A percentile compares a stretch with the other conserved stretches of the same genome.
Conservation (phyloP, 306 rosid species). For the Malus domestica region DNA sequence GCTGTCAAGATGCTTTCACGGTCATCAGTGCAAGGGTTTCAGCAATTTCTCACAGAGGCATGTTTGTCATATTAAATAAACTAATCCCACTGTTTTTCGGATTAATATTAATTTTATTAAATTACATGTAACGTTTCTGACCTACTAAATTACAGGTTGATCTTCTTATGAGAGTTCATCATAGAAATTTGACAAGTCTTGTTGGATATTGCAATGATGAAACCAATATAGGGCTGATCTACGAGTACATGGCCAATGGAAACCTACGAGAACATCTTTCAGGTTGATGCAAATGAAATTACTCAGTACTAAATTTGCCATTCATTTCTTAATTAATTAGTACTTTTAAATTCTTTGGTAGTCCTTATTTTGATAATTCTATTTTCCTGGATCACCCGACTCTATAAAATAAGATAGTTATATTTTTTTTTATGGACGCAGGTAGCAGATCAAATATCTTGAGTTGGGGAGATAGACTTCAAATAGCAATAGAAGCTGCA, state of each 20-base stretch:
- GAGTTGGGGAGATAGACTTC: constrained; percentile 24
- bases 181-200: constrained; percentile 31
- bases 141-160: constrained; percentile 13
- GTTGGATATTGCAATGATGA: constrained; percentile 33
- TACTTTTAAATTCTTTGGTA: too few species aligned
- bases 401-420: too few species aligned
- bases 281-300: constrained; percentile 7
- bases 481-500: constrained; percentile 34
- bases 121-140: neutral
- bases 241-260: constrained; percentile 30
- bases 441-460: constrained; percentile 1
- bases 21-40: constrained; percentile 36
- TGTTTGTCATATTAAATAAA: neutral
- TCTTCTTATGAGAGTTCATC: constrained; percentile 36
- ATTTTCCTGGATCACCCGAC: too few species aligned
- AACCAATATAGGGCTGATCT: constrained; percentile 14
- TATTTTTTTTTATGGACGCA: neutral
- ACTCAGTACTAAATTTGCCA: neutral
- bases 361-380: too few species aligned
- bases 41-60: constrained; percentile 54
- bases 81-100: neutral
- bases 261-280: constrained; percentile 23
- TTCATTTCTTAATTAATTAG: neutral
- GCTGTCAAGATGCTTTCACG: constrained; percentile 50
- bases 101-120: neutral